Base-by-base conservation (phyloP, 2,329 filamentous ascomycete species). In the Colletotrichum truncatum region DNA sequence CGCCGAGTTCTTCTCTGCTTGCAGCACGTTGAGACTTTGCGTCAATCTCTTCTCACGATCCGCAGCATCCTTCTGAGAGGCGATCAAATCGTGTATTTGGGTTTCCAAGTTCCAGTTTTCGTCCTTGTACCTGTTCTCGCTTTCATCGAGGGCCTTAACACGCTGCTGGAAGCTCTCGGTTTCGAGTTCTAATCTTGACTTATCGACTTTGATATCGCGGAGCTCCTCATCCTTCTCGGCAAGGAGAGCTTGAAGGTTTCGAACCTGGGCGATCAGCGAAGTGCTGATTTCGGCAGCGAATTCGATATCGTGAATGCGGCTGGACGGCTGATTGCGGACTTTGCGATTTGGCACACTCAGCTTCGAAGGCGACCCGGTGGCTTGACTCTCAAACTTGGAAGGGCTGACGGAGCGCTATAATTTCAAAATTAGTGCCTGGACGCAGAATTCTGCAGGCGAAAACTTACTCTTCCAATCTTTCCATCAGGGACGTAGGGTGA, bases 251-350 rank as follows among this genome's bases (percentile, higher is more conserved):
- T 99, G 96, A 58, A 99, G 81, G 74, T 96, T 94, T 67, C 96
- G 91, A 53, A 99, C 92, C 80, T 98, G 96, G n/a, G 92, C 90
- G 54, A 99, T 90, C 54, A 99, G 84, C 2, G 94, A 97, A 6
- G 93, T 97, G 74, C 94, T 98, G 73, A 99, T 98, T 75, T 99
- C 95, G 53, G 96, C 94, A n/a, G 95, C 96, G 74, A 99, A 97
- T 72, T 98, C 94, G 74, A 99, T 97, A 74, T 99, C 96, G 75
- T 98, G 94, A 11, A 97, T 91, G 54, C 94, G 90, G 74, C 90
- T 96, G 9, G 91, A 88, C 2, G 93, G 92, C 75, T 98, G 95
- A 71, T 98, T 98, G 60, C 96, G 88, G 75, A 96, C 87, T 76
- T 94, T 96, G 70, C 95, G 89, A 70, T 93, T 95, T 1, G 94